Evolutionary conservation across 1,139 yeast genomes (phyloP).

Genomic region (Kodamaea arcana): DNA sequence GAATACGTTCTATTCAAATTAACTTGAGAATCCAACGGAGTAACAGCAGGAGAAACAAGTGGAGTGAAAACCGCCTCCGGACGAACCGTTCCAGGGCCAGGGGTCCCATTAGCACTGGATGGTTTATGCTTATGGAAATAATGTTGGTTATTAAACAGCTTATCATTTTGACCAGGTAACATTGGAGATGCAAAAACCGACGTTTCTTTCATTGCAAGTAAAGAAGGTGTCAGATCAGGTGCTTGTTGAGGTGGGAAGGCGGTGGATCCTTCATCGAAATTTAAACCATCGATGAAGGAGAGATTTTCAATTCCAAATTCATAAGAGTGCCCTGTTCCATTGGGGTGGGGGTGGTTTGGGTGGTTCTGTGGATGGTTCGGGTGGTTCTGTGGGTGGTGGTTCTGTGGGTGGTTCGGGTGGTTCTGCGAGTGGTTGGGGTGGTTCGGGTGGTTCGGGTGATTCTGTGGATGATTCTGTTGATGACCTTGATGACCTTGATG

Average conservation of each 20-base stretch:
- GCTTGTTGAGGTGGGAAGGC: conserved; percentile 35
- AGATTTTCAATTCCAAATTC: conserved; percentile 27
- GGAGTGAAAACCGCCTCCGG: conserved; percentile 65
- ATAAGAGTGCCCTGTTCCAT: conserved; percentile 9
- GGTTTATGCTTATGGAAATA: conserved; percentile 28
- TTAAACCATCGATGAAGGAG: conserved; percentile 27
- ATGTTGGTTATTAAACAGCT: conserved; percentile 42
- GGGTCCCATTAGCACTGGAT: neutral
- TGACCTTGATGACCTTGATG: neutral
- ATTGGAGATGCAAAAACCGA: conserved; percentile 34
- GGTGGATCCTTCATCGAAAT: conserved; percentile 21
- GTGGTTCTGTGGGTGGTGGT: neutral
- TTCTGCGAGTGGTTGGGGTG: too few species aligned
- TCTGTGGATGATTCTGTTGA: neutral
- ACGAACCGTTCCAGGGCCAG: conserved; percentile 18
- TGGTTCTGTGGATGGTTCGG: neutral
- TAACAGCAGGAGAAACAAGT: conserved; percentile 68
- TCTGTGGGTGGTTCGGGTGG: neutral
- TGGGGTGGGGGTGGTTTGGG: neutral
- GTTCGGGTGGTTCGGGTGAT: neutral
- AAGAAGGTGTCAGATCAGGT: conserved; percentile 24
- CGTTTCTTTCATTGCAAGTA: conserved; percentile 19
- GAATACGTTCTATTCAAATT: conserved; percentile 20
- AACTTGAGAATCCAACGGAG: conserved; percentile 50
- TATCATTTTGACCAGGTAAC: conserved; percentile 43